phyloP scores from a whole-genome alignment of 805 yeast genomes.

The Kuraishia borneana region DNA sequence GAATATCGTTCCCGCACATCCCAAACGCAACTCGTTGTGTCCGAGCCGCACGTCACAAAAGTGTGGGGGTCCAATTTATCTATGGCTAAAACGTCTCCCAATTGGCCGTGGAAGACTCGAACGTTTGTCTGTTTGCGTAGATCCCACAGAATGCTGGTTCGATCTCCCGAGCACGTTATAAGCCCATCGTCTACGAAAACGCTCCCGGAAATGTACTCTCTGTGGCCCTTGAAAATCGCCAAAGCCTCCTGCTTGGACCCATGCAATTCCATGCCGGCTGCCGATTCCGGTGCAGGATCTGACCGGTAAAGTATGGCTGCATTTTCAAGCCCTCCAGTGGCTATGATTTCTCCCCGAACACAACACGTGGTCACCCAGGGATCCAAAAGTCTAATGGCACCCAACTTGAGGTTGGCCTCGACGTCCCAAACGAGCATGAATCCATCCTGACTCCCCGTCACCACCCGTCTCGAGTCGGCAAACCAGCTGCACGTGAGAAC shows the following conservation, averaged over 20 bases:
- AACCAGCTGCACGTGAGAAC: slow-evolving; percentile 64
- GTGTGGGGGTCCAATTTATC: slow-evolving; percentile 15
- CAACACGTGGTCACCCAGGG: slow-evolving; percentile 76
- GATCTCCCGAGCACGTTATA: slow-evolving; percentile 73
- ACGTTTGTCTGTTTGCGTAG: slow-evolving; percentile 42
- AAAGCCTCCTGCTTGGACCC: slow-evolving; percentile 16
- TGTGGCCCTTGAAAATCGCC: slow-evolving; percentile 65
- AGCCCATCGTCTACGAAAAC: slow-evolving; percentile 49
- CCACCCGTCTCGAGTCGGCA: slow-evolving; percentile 44
- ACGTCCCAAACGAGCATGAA: slow-evolving; percentile 79
- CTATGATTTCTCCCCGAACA: slow-evolving; percentile 52
- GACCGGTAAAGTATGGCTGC: slow-evolving; percentile 56
- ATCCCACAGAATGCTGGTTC: slow-evolving; percentile 77
- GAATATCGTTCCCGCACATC: slow-evolving; percentile 38
- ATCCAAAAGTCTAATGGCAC: slow-evolving; percentile 61
- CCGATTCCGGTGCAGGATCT: slow-evolving; percentile 5
- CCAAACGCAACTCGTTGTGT: slow-evolving; percentile 59
- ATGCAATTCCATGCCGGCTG: slow-evolving; percentile 7
- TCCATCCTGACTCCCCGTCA: slow-evolving; percentile 83
- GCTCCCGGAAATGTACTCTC: slow-evolving; percentile 69
- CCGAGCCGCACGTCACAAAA: slow-evolving; percentile 59
- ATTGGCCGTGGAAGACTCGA: slow-evolving; percentile 50
- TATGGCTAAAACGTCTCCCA: slow-evolving; percentile 59
- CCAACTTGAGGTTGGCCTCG: slow-evolving; percentile 54
- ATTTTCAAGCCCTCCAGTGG: slow-evolving; percentile 78